Evolutionary conservation across 495 filamentous ascomycete species (phyloP).

Genomic region (Baudoinia panamericana): DNA sequence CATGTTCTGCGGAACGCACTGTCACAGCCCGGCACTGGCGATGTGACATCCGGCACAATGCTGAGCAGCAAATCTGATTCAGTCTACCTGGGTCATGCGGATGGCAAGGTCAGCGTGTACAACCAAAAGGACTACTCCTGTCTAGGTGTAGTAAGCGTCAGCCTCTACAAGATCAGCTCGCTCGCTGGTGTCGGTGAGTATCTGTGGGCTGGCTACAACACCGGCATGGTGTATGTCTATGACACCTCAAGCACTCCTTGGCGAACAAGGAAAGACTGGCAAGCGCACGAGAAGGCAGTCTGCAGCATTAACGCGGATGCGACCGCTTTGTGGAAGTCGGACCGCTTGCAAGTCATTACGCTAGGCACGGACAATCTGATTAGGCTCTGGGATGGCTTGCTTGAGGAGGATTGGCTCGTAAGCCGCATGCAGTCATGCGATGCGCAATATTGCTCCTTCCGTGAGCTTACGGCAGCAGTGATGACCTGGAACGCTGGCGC

Average conservation of each 20-base stretch:
- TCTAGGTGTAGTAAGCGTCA: constrained; percentile 64
- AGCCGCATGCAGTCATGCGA: constrained; percentile 73
- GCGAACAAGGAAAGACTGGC: constrained; percentile 87
- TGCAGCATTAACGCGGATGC: constrained; percentile 62
- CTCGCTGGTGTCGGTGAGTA: constrained; percentile 69
- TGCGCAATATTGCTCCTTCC: constrained; percentile 67
- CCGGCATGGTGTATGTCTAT: constrained; percentile 89
- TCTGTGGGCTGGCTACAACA: constrained; percentile 91
- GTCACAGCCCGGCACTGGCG: constrained; percentile 53
- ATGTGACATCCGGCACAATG: constrained; percentile 75
- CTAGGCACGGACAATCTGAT: constrained; percentile 78
- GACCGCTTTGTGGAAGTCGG: constrained; percentile 75
- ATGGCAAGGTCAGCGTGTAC: constrained; percentile 90
- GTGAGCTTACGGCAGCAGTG: constrained; percentile 61
- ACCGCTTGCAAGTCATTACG: constrained; percentile 74
- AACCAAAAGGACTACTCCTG: constrained; percentile 62
- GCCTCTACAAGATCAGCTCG: constrained; percentile 89
- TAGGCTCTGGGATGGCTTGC: constrained; percentile 81
- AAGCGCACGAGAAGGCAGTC: constrained; percentile 72
- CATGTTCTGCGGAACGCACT: constrained; percentile 59
- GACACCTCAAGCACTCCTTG: constrained; percentile 72
- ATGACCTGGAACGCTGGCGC: constrained; percentile 97
- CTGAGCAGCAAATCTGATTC: constrained; percentile 61
- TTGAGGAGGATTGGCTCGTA: constrained; percentile 90
- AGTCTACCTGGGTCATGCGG: constrained; percentile 80